phyloP scores from a whole-genome alignment of 1,139 yeast species.

The Magnusiomyces ingens region DNA sequence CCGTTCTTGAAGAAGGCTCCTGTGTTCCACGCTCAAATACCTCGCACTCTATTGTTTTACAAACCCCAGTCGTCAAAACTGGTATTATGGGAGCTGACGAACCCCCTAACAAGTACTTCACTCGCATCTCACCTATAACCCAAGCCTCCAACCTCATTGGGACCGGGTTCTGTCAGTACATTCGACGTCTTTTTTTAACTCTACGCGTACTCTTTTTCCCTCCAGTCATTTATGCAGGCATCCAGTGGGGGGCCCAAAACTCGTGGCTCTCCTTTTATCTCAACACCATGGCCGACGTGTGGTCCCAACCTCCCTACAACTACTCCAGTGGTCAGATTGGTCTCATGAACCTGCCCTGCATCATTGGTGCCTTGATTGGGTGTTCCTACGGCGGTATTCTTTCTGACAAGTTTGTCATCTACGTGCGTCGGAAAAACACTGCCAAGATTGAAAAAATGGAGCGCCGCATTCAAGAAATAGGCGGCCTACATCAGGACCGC shows the following conservation, averaged over 20 bases:
- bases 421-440: slow-evolving; percentile 34
- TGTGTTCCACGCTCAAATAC: too few relatives aligned
- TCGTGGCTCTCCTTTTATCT: slow-evolving; percentile 74
- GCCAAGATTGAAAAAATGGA: too few relatives aligned
- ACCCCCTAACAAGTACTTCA: slow-evolving; percentile 42
- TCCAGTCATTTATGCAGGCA: slow-evolving; percentile 71
- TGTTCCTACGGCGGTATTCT: slow-evolving; percentile 70
- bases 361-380: slow-evolving; percentile 74
- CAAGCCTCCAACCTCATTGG: slow-evolving; percentile 64
- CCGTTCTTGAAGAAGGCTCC: too few relatives aligned
- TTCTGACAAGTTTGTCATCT: slow-evolving; percentile 65
- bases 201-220: slow-evolving; percentile 68
- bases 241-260: slow-evolving; percentile 81
- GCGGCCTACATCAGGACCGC: too few relatives aligned
- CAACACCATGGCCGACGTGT: slow-evolving; percentile 70
- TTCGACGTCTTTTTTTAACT: slow-evolving; percentile 51
- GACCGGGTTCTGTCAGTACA: slow-evolving; percentile 62
- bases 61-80: not conserved
- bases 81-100: slow-evolving; percentile 31
- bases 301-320: slow-evolving; percentile 64
- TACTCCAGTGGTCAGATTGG: slow-evolving; percentile 70
- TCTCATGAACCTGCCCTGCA: slow-evolving; percentile 73
- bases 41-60: not conserved
- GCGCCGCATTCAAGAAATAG: too few relatives aligned
- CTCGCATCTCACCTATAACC: slow-evolving; percentile 55